Percentiles rank a stretch among this genome's conserved stretches.
These are phyloP conservation scores for Peterozyma toletana DNA, from an alignment of 805 yeast species.

Conservation along the genomic window DNA sequence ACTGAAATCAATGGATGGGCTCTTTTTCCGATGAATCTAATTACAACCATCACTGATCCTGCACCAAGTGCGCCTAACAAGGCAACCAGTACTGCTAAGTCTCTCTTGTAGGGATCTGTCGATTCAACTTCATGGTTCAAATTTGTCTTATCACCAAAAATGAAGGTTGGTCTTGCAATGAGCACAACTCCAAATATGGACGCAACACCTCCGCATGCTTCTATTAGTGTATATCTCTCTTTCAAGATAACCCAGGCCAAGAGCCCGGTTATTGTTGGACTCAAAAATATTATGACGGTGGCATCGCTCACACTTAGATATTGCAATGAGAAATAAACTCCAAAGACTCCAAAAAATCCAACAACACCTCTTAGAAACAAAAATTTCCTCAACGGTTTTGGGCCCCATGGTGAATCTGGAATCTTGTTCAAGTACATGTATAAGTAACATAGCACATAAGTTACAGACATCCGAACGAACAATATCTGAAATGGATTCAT, in stretches of 20 bases:
- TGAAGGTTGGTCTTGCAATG: conserved; percentile 73
- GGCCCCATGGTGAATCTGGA: conserved; percentile 66
- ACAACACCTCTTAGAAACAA: conserved; percentile 56
- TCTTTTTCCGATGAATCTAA: conserved; percentile 66
- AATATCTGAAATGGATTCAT: conserved; percentile 76
- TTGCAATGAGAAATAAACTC: conserved; percentile 67
- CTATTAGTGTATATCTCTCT: conserved; percentile 60
- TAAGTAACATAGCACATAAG: conserved; percentile 48
- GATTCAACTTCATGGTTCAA: conserved; percentile 38
- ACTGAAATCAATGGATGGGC: conserved; percentile 82
- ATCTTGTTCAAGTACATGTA: conserved; percentile 49
- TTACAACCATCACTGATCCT: conserved; percentile 58
- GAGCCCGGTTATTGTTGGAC: conserved; percentile 71
- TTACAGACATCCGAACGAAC: conserved; percentile 69
- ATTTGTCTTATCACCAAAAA: conserved; percentile 37
- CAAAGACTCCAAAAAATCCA: conserved; percentile 79
- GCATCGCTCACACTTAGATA: conserved; percentile 77
- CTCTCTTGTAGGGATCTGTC: conserved; percentile 42
- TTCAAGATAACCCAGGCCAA: conserved; percentile 61
- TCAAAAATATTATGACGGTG: conserved; percentile 68
- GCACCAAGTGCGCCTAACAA: conserved; percentile 66
- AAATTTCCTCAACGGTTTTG: conserved; percentile 44
- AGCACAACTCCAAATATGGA: conserved; percentile 73
- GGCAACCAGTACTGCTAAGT: conserved; percentile 59
- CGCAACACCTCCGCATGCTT: conserved; percentile 59